Percentiles rank a stretch among this genome's conserved stretches.
Conservation (phyloP, 345 rosid genomes). For the Corchorus capsularis region DNA sequence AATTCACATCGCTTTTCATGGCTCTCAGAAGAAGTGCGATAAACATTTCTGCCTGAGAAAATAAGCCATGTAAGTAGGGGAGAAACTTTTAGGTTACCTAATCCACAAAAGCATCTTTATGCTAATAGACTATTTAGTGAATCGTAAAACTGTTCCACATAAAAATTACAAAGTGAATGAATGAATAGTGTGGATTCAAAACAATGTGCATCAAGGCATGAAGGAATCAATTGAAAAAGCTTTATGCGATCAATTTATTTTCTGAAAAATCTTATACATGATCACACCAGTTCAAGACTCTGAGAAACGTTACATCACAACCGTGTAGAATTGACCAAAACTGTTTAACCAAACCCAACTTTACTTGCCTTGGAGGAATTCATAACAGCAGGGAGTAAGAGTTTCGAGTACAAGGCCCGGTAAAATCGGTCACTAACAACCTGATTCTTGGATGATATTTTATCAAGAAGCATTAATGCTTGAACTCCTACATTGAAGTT, state of each 20-base stretch:
- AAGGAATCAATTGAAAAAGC: background rate
- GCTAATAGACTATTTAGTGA: background rate
- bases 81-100: background rate
- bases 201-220: background rate
- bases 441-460: constrained; percentile 94
- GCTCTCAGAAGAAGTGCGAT: constrained; percentile 89
- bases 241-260: background rate
- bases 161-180: background rate
- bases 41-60: constrained; percentile 85
- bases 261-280: background rate
- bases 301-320: background rate
- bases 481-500: constrained; percentile 95
- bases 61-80: background rate
- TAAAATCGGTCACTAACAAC: constrained; percentile 92
- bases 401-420: constrained; percentile 91
- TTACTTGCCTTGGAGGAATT: constrained; percentile 89
- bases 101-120: background rate
- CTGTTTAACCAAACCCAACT: background rate
- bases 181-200: background rate
- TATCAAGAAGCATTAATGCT: constrained; percentile 93
- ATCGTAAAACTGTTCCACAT: background rate
- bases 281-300: background rate
- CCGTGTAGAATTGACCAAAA: background rate
- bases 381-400: constrained; percentile 87
- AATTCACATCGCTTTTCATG: constrained; percentile 85